These are phyloP conservation scores for Leccinum glutinopallens DNA, from an alignment of 1,284 basidiomycete species.

Conservation along the genomic window DNA sequence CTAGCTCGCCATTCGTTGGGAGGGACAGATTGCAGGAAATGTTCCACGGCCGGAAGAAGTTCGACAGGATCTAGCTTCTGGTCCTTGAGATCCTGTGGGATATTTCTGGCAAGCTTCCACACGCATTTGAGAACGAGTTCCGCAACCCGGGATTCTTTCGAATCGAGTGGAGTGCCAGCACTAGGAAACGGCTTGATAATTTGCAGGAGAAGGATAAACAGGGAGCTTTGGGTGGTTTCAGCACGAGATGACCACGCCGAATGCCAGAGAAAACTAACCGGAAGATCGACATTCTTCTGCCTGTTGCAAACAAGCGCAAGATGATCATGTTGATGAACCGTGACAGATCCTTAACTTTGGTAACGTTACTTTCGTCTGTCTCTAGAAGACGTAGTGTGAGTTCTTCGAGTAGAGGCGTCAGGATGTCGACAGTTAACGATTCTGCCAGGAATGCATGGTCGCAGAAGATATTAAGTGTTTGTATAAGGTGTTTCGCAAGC, in stretches of 20 bases:
- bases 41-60: slow-evolving; percentile 92
- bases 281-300: slow-evolving; percentile 90
- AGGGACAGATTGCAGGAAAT: slow-evolving; percentile 90
- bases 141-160: slow-evolving; percentile 87
- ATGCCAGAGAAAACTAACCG: slow-evolving; percentile 54
- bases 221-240: slow-evolving; percentile 47
- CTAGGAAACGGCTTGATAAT: slow-evolving; percentile 86
- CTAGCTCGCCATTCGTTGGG: slow-evolving; percentile 96
- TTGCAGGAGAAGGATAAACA: slow-evolving; percentile 84
- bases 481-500: slow-evolving; percentile 93
- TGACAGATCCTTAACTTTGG: slow-evolving; percentile 84
- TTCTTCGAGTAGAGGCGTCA: slow-evolving; percentile 83
- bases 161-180: slow-evolving; percentile 65
- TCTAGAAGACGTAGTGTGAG: slow-evolving; percentile 88
- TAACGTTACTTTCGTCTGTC: slow-evolving; percentile 81
- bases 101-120: slow-evolving; percentile 96
- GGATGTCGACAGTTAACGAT: slow-evolving; percentile 77
- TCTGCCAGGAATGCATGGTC: slow-evolving; percentile 83
- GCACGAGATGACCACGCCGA: slow-evolving; percentile 6
- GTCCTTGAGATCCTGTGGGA: slow-evolving; percentile 88
- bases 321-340: slow-evolving; percentile 99
- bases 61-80: slow-evolving; percentile 83
- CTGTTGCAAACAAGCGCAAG: slow-evolving; percentile 89
- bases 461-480: slow-evolving; percentile 90
- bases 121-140: slow-evolving; percentile 98